Evolutionary conservation across 352 stramenopile species (phyloP).

Genomic region (Globisporangium rhizosaccharum): DNA sequence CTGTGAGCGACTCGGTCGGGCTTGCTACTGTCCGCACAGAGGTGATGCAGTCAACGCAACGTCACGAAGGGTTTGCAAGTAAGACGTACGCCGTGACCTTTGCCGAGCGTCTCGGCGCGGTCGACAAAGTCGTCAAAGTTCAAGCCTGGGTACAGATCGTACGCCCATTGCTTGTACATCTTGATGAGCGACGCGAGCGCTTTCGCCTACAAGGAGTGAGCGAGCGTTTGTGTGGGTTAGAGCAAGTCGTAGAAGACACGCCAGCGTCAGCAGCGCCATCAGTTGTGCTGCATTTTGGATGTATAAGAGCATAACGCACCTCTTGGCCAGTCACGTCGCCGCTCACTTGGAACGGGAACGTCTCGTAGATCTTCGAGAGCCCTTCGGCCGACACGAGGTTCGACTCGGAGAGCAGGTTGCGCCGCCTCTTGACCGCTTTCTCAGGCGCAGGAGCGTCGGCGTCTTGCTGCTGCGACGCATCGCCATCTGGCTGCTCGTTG

Average conservation of each 20-base stretch:
- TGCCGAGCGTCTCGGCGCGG: constrained; percentile 48
- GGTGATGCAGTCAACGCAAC: too few relatives aligned
- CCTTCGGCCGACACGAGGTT: constrained; percentile 59
- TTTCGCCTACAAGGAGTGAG: constrained; percentile 25
- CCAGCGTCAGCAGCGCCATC: background rate
- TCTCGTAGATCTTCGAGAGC: constrained; percentile 63
- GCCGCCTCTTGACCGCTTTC: constrained; percentile 31
- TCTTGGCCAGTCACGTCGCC: constrained; percentile 51
- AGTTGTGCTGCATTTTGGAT: background rate
- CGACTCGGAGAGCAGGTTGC: constrained; percentile 58
- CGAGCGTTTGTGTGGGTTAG: background rate
- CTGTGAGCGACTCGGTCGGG: background rate
- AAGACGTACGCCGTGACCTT: constrained; percentile 29
- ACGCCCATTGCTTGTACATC: constrained; percentile 86
- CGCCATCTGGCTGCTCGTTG: constrained; percentile 2
- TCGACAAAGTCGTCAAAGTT: constrained; percentile 83
- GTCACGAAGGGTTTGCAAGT: background rate
- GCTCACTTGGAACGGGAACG: constrained; percentile 65
- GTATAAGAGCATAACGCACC: constrained; percentile 14
- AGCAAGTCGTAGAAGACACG: background rate
- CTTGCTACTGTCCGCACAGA: too few relatives aligned
- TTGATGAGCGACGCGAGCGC: constrained; percentile 59
- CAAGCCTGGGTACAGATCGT: constrained; percentile 74
- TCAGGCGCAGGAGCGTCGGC: background rate
- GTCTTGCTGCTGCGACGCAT: background rate